These are phyloP conservation scores for Aspergillus fijiensis DNA, from an alignment of 2,329 filamentous ascomycete species.

Conservation along the genomic window DNA sequence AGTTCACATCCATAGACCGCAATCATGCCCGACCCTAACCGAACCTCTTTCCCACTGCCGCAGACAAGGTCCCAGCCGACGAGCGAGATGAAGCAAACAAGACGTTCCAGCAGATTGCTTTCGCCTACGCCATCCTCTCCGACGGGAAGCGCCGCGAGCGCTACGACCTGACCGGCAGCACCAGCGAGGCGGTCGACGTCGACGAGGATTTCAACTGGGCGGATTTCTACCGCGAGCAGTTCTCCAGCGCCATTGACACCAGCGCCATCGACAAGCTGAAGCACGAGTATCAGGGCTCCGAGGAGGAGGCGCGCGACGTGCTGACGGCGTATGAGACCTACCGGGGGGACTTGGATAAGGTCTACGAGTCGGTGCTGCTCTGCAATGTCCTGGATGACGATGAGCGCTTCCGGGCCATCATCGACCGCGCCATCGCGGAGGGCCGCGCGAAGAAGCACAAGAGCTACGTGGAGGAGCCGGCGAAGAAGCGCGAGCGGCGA, in stretches of 20 bases:
- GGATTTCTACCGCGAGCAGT: slow-evolving; percentile 85
- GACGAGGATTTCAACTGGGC: slow-evolving; percentile 85
- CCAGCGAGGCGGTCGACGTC: slow-evolving; percentile 70
- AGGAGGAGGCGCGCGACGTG: slow-evolving; percentile 78
- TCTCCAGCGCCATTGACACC: slow-evolving; percentile 69
- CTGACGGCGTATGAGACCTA: slow-evolving; percentile 70
- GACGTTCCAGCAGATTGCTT: slow-evolving; percentile 86
- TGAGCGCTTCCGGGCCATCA: slow-evolving; percentile 74
- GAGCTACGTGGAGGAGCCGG: slow-evolving; percentile 72
- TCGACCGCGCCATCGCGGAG: slow-evolving; percentile 73
- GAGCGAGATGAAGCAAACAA: slow-evolving; percentile 71
- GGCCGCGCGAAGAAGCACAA: slow-evolving; percentile 66
- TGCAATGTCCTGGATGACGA: slow-evolving; percentile 83
- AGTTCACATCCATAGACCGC: neutral
- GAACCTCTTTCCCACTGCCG: slow-evolving; percentile 1
- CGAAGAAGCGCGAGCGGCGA: slow-evolving; percentile 60
- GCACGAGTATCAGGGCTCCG: slow-evolving; percentile 75
- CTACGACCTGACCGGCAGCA: slow-evolving; percentile 89
- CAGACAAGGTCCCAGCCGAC: slow-evolving; percentile 73
- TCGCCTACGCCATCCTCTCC: slow-evolving; percentile 90
- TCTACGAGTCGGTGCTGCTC: slow-evolving; percentile 85
- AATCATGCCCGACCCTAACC: slow-evolving; percentile 13
- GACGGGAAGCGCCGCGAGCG: slow-evolving; percentile 75
- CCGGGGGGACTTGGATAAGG: slow-evolving; percentile 70
- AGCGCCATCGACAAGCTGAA: slow-evolving; percentile 76